Percentiles rank a stretch among this genome's conserved stretches.
Conservation (phyloP, 106 monocot genomes). For the Platanthera guangdongensis region DNA sequence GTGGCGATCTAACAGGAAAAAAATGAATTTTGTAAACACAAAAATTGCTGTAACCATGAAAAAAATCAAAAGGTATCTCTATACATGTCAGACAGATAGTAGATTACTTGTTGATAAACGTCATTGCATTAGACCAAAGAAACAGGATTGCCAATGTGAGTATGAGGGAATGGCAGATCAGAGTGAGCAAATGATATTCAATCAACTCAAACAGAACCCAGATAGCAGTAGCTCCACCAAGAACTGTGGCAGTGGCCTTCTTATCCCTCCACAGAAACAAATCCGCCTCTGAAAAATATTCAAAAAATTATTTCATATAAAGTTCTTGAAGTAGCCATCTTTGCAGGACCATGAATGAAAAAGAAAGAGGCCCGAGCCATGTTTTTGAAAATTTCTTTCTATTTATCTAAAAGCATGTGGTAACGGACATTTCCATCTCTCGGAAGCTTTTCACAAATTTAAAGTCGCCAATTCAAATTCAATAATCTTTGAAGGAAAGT, state of each 20-base stretch:
- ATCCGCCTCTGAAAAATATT: conserved; percentile 44
- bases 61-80: not conserved
- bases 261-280: conserved; percentile 68
- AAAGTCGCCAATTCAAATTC: not conserved
- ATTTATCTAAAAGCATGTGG: no score
- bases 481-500: not conserved
- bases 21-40: not conserved
- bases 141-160: conserved; percentile 36
- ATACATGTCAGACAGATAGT: not conserved
- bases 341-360: no score
- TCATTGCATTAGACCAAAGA: conserved; percentile 51
- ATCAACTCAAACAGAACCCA: conserved; percentile 77
- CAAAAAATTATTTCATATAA: not conserved
- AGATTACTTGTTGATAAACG: conserved; percentile 56
- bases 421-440: no score
- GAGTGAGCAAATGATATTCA: conserved; percentile 54
- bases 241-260: conserved; percentile 47
- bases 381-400: no score
- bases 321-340: no score
- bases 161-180: conserved; percentile 50
- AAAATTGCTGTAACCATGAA: not conserved
- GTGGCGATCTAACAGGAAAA: conserved; percentile 27
- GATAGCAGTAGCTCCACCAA: conserved; percentile 41
- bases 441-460: no score
- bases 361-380: not conserved